Conservation (phyloP, 1,284 basidiomycete genomes). For the Pseudozyma thailandica region DNA sequence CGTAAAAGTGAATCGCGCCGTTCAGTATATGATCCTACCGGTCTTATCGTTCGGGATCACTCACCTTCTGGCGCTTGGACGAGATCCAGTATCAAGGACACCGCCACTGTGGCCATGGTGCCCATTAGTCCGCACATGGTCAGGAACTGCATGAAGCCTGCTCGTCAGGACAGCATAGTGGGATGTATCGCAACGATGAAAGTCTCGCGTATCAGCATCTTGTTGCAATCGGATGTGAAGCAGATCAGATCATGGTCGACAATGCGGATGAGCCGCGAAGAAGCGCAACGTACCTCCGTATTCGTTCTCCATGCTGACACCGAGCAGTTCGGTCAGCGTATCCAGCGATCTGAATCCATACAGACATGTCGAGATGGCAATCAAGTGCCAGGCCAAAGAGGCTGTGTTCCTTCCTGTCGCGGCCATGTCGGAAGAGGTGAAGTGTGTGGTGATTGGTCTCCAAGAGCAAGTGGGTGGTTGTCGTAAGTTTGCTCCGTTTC, state of each 20-base stretch:
- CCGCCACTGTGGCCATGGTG: slow-evolving; percentile 14
- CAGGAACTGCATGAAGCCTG: slow-evolving; percentile 39
- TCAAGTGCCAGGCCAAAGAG: slow-evolving; percentile 22
- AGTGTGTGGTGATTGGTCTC: too few species aligned
- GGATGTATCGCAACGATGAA: too few species aligned
- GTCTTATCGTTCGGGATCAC: background rate
- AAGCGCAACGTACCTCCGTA: slow-evolving; percentile 26
- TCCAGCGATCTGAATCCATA: slow-evolving; percentile 39
- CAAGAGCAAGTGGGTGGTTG: background rate
- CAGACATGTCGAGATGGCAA: slow-evolving; percentile 29
- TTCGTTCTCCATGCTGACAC: slow-evolving; percentile 15
- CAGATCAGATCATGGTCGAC: too few species aligned
- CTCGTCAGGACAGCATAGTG: background rate
- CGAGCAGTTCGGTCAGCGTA: slow-evolving; percentile 18
- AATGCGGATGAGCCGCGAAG: too few species aligned
- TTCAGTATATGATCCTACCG: background rate
- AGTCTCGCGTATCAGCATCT: too few species aligned
- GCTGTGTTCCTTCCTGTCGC: background rate
- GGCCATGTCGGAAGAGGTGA: too few species aligned
- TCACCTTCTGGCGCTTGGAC: slow-evolving; percentile 24
- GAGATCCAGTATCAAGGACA: slow-evolving; percentile 29
- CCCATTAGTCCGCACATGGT: slow-evolving; percentile 38
- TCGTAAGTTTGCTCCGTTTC: too few species aligned
- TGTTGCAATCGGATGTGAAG: too few species aligned
- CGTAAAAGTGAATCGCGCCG: background rate